Conservation (phyloP, 176 grass and related monocot species). For the Carex kokanica region DNA sequence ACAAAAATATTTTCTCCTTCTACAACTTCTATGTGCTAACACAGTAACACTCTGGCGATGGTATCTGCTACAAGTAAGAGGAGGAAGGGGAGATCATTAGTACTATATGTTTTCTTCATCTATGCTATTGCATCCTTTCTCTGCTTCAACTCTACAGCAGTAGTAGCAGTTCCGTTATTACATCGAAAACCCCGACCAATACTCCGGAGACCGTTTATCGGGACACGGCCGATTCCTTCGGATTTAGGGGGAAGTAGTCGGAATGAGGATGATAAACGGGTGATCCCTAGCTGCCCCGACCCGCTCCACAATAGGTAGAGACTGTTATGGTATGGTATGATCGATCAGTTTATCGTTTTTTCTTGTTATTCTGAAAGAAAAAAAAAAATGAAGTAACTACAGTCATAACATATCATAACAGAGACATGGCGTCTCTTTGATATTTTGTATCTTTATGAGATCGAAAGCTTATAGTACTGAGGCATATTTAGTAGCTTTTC, state of each 20-base stretch:
- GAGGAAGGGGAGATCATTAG: conserved; percentile 8
- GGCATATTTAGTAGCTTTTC: not conserved
- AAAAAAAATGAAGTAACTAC: not conserved
- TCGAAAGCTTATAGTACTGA: not conserved
- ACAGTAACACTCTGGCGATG: not conserved
- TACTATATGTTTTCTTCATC: conserved; percentile 5
- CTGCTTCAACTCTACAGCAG: conserved; percentile 11
- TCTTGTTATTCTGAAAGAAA: conserved; percentile 12
- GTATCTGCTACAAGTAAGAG: not conserved
- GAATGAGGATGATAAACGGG: conserved; percentile 28
- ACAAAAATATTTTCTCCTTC: no score
- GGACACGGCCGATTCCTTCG: not conserved
- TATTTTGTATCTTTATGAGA: not conserved
- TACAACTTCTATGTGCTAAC: not conserved
- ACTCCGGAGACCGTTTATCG: not conserved
- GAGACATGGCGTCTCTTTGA: not conserved
- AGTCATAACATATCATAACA: conserved; percentile 12
- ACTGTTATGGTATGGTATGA: not conserved
- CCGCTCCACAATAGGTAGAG: conserved; percentile 40
- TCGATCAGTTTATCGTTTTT: not conserved
- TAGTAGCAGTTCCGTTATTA: conserved; percentile 6
- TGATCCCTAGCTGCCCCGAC: conserved; percentile 39
- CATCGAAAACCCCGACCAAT: not conserved
- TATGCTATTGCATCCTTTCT: conserved; percentile 3
- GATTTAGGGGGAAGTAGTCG: not conserved